These are phyloP conservation scores for Xylaria bambusicola DNA, from an alignment of 495 filamentous ascomycete species.

Conservation along the genomic window DNA sequence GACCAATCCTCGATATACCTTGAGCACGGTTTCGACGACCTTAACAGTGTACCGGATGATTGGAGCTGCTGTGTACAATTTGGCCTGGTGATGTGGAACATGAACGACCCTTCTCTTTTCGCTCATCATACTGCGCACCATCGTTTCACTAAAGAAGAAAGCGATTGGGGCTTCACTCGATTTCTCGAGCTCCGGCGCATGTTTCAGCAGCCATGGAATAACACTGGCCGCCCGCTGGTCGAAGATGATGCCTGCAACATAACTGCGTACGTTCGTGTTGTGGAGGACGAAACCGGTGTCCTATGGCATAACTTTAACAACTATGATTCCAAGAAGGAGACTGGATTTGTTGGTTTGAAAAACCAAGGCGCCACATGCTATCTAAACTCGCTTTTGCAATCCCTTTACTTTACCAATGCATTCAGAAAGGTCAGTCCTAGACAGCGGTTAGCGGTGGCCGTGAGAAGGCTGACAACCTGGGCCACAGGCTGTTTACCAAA, in stretches of 20 bases:
- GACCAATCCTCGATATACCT: slow-evolving; percentile 94
- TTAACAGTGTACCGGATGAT: slow-evolving; percentile 68
- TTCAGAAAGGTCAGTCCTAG: slow-evolving; percentile 77
- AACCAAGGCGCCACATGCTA: slow-evolving; percentile 99
- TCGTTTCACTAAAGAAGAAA: slow-evolving; percentile 91
- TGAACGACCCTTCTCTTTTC: slow-evolving; percentile 79
- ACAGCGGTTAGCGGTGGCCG: not conserved
- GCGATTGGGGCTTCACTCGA: slow-evolving; percentile 98
- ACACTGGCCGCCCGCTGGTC: slow-evolving; percentile 71
- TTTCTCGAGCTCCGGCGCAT: slow-evolving; percentile 85
- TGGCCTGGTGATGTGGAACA: slow-evolving; percentile 89
- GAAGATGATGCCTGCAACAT: slow-evolving; percentile 85
- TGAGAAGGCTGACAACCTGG: slow-evolving; percentile 19
- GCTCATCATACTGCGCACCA: slow-evolving; percentile 73
- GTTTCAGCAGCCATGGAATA: slow-evolving; percentile 67
- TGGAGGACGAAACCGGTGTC: slow-evolving; percentile 98
- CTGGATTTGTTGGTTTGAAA: slow-evolving; percentile 92
- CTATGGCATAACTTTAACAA: slow-evolving; percentile 98
- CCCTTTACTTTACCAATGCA: slow-evolving; percentile 93
- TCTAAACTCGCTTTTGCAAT: slow-evolving; percentile 95
- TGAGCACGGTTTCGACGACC: slow-evolving; percentile 77
- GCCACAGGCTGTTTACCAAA: slow-evolving; percentile 87
- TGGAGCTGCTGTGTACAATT: slow-evolving; percentile 99
- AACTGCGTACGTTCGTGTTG: slow-evolving; percentile 88
- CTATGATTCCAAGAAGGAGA: slow-evolving; percentile 99